These are phyloP conservation scores for Phyllosticta paracitricarpa DNA, from an alignment of 2,329 filamentous ascomycete species.

Conservation along the genomic window DNA sequence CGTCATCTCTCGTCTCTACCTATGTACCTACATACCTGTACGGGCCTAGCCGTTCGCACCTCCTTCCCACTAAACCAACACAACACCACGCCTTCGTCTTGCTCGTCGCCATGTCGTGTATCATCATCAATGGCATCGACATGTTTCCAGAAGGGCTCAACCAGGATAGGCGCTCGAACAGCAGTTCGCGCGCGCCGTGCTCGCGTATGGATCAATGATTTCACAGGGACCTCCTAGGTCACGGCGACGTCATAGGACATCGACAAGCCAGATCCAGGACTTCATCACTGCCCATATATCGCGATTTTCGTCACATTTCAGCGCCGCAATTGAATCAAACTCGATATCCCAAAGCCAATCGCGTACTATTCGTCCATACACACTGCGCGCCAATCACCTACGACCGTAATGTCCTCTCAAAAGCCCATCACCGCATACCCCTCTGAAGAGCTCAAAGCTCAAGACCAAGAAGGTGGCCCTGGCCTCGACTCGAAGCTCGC, in stretches of 20 bases:
- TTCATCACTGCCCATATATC: neutral
- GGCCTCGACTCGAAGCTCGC: slow-evolving; percentile 23
- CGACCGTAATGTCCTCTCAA: neutral
- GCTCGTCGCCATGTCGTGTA: neutral
- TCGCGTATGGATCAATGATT: neutral
- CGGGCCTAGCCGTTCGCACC: neutral
- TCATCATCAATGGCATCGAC: neutral
- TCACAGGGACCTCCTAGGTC: neutral
- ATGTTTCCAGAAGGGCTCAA: neutral
- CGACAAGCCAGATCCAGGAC: neutral
- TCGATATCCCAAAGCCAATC: neutral
- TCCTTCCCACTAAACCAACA: neutral
- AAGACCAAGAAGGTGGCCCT: slow-evolving; percentile 22
- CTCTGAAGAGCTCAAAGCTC: slow-evolving; percentile 16
- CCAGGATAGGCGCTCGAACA: neutral
- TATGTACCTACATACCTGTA: too few relatives aligned
- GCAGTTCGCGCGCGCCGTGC: neutral
- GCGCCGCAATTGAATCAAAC: neutral
- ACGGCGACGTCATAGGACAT: neutral
- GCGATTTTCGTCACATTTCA: neutral
- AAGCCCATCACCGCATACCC: slow-evolving; percentile 18
- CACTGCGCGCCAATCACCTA: neutral
- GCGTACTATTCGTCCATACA: neutral
- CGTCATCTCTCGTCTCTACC: neutral
- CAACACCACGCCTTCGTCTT: too few relatives aligned